Base-by-base conservation (phyloP, 2,329 filamentous ascomycete species). In the Drechslerella dactyloides region DNA sequence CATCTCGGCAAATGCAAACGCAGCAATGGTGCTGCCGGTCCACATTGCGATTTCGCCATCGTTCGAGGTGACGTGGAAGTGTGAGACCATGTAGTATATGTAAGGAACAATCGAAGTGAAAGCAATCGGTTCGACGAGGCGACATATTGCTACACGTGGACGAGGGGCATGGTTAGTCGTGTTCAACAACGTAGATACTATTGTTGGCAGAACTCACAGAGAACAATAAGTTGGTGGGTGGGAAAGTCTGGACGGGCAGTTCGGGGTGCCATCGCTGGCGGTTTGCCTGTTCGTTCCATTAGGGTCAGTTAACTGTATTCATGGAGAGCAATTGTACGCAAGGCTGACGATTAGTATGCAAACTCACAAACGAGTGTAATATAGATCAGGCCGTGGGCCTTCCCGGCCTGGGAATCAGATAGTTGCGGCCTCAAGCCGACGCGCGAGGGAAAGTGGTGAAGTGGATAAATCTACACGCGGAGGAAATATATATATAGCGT, bases 1-100 rank as follows among this genome's bases (percentile, higher is more conserved):
- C 82, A 96, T 97, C 79, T 99, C 94, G 72, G 93, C 93, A 77
- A 97, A 90, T 8, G 94, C 96, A 78, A 97, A 99, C 1, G 6
- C 68, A 6, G 68, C 68, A 13, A 73, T 48, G 1, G 68, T 52
- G 13, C 60, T 54, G 15, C 68, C 68, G 1, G 68, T 73, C 68
- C 68, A 73, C 68, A 73, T 66, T n/a, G 60, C 68, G 17, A 73
- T 73, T 44, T 73, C 68, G 13, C 51, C 62, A 8, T 65, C 68
- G 13, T 48, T 73, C 2, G 24, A 19, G 1, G 68, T 73, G 23
- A 73, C 83, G 13, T 89, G 87, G 74, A 96, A 91, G 78, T 87
- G 89, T 75, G 88, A 85, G 62, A 96, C 89, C 90, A 96, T 94
- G 30, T 68, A 74, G 69, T 77, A 73, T 53, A 85, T 80, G 75